Evolutionary conservation across 257 asterid species (phyloP).

Genomic region (Petunia secreta): DNA sequence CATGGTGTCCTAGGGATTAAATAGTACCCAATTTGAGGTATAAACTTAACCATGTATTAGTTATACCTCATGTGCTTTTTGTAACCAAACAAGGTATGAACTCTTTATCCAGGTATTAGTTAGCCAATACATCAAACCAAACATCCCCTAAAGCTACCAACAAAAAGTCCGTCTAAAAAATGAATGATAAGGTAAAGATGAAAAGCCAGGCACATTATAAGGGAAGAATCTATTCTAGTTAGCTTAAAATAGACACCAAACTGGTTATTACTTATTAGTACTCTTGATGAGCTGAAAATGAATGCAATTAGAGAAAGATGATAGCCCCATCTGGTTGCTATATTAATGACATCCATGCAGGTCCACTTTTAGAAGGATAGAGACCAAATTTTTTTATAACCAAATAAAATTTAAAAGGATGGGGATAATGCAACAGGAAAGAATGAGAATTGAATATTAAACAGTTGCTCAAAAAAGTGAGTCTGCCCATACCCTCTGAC

Average conservation of each 20-base stretch:
- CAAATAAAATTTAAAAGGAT: slow-evolving; percentile 30
- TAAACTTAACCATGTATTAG: too few relatives aligned
- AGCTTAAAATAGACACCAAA: neutral
- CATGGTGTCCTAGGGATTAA: too few relatives aligned
- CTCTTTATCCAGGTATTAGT: too few relatives aligned
- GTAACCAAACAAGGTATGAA: too few relatives aligned
- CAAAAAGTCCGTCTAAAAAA: neutral
- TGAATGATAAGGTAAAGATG: neutral
- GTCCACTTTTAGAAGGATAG: slow-evolving; percentile 42
- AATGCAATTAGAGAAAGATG: slow-evolving; percentile 29
- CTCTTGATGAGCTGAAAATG: slow-evolving; percentile 19
- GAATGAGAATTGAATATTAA: slow-evolving; percentile 28
- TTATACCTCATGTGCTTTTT: too few relatives aligned
- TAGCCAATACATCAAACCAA: too few relatives aligned
- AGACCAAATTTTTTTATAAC: neutral
- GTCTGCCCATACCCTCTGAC: slow-evolving; percentile 67
- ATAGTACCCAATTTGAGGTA: too few relatives aligned
- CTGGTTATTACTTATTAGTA: slow-evolving; percentile 20
- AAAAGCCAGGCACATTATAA: neutral
- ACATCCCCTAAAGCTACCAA: too few relatives aligned
- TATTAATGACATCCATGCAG: slow-evolving; percentile 33
- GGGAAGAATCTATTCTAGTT: neutral
- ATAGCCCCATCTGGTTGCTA: slow-evolving; percentile 40
- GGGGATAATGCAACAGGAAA: slow-evolving; percentile 40
- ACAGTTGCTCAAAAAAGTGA: slow-evolving; percentile 42